Evolutionary conservation across 371 early-diverging fungal genomes (phyloP).

Genomic region (Apophysomyces elegans): DNA sequence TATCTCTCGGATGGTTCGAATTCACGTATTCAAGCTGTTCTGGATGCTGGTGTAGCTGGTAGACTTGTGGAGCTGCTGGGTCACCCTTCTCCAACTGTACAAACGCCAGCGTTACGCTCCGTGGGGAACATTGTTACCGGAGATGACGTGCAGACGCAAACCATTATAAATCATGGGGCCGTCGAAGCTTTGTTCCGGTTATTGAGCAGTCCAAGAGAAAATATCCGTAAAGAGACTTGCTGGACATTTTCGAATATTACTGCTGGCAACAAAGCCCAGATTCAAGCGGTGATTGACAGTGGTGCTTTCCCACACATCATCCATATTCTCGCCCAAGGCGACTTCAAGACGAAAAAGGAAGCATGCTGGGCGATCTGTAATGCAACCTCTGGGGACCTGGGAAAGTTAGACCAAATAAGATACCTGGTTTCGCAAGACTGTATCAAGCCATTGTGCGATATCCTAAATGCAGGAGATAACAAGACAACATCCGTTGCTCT

Average conservation of each 20-base stretch:
- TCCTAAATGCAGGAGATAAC: conserved; percentile 75
- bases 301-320: conserved; percentile 92
- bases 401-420: conserved; percentile 75
- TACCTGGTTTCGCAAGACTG: conserved; percentile 82
- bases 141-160: conserved; percentile 96
- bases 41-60: conserved; percentile 88
- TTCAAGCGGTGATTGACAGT: conserved; percentile 93
- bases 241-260: conserved; percentile 99
- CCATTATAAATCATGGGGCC: conserved; percentile 88
- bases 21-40: conserved; percentile 95
- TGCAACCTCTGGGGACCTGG: conserved; percentile 85
- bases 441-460: conserved; percentile 87
- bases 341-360: conserved; percentile 47
- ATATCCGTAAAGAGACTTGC: conserved; percentile 98
- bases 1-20: conserved; percentile 97
- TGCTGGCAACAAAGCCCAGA: conserved; percentile 94
- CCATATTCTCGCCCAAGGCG: conserved; percentile 76
- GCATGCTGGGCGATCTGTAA: conserved; percentile 98
- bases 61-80: conserved; percentile 91
- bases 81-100: conserved; percentile 85
- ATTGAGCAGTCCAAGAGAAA: conserved; percentile 88
- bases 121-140: conserved; percentile 99
- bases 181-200: conserved; percentile 79
- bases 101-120: conserved; percentile 98
- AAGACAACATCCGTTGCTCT: conserved; percentile 85